A percentile compares a stretch with the other conserved stretches of the same genome.
phyloP scores from a whole-genome alignment of 192 early-diverging fungal species.

The Dissophora ornata region DNA sequence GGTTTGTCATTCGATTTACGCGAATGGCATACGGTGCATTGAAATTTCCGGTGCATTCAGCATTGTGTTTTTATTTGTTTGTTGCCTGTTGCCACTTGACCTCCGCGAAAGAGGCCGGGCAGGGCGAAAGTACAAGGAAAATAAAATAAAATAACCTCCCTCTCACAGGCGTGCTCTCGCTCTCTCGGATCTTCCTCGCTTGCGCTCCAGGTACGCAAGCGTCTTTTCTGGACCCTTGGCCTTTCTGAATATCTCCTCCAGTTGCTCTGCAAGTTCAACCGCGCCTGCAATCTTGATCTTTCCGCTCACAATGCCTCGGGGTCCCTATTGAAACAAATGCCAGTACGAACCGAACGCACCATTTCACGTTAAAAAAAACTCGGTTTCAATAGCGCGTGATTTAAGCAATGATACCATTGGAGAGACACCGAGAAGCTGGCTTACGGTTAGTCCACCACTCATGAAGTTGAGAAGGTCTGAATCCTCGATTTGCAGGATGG shows the following conservation, averaged over 20 bases:
- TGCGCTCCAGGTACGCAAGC: slow-evolving; percentile 37
- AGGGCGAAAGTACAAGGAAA: no score
- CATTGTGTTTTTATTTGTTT: no score
- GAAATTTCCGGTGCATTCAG: no score
- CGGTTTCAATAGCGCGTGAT: no score
- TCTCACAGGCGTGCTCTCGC: slow-evolving; percentile 32
- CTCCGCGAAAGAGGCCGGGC: no score
- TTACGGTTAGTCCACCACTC: slow-evolving; percentile 47
- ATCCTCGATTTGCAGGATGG: slow-evolving; percentile 46
- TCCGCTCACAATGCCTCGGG: slow-evolving; percentile 48
- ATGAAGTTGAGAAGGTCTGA: slow-evolving; percentile 50
- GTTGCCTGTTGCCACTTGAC: no score
- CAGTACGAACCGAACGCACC: no score
- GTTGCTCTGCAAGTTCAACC: slow-evolving; percentile 43
- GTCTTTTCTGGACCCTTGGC: slow-evolving; percentile 51
- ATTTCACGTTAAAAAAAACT: no score
- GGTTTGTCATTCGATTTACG: no score
- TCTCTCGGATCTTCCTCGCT: slow-evolving; percentile 30
- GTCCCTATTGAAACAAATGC: slow-evolving; percentile 32
- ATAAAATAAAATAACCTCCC: background rate
- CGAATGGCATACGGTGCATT: no score
- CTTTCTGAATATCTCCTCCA: slow-evolving; percentile 38
- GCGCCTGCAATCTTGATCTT: slow-evolving; percentile 54
- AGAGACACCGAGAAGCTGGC: background rate
- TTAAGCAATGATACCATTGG: background rate